A percentile compares a stretch with the other conserved stretches of the same genome.
phyloP scores from a whole-genome alignment of 75 land plant species.

The Selaginella moellendorffii region DNA sequence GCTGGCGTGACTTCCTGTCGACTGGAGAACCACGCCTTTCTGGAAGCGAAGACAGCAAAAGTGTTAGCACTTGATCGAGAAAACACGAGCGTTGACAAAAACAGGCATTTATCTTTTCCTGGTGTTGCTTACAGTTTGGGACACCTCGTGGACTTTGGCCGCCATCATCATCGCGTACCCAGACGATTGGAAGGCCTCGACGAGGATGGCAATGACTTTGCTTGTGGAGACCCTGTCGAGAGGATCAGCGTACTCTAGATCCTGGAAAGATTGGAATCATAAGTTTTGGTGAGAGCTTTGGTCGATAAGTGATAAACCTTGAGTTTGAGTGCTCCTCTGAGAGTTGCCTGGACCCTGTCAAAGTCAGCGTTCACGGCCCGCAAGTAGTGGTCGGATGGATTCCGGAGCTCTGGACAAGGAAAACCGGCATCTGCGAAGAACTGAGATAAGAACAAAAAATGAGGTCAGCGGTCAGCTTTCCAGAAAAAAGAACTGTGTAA shows the following conservation, averaged over 20 bases:
- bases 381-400: constrained; percentile 2
- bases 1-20: constrained; percentile 1
- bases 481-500: background rate
- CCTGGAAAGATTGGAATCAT: background rate
- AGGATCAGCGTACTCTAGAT: constrained; percentile 3
- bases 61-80: background rate
- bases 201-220: constrained; percentile 10
- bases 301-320: background rate
- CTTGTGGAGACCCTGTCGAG: constrained; percentile 8
- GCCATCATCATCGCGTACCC: constrained; percentile 5
- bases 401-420: constrained; percentile 4
- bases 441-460: background rate
- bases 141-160: constrained; percentile 7
- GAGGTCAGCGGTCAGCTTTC: background rate
- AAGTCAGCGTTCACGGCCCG: constrained; percentile 3
- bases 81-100: background rate
- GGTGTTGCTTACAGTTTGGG: constrained; percentile 5
- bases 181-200: background rate
- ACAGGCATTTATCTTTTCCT: no score
- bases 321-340: background rate
- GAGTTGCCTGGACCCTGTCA: background rate
- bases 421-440: constrained; percentile 3
- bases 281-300: background rate
- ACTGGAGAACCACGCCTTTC: constrained; percentile 4
- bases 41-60: background rate